Percentiles rank a stretch among this genome's conserved stretches.
phyloP scores from a whole-genome alignment of 345 rosid genomes.

The Gossypioides kirkii region DNA sequence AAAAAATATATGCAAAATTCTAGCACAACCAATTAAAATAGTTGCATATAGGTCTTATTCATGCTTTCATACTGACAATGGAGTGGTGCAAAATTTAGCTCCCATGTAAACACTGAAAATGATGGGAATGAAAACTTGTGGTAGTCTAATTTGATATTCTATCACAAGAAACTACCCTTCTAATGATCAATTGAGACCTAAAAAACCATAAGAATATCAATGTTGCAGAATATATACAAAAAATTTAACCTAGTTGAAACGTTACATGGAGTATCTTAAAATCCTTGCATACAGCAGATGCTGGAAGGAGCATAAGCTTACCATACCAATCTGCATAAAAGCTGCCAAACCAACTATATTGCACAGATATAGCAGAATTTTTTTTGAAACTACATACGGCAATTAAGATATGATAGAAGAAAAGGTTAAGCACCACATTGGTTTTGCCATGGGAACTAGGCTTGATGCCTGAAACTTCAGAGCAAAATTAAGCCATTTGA shows the following conservation, averaged over 20 bases:
- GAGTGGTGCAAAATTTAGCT: too few relatives aligned
- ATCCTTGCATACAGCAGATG: background rate
- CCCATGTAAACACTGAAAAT: too few relatives aligned
- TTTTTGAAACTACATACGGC: background rate
- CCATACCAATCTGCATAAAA: background rate
- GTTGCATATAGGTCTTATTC: too few relatives aligned
- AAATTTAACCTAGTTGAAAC: background rate
- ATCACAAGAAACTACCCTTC: conserved; percentile 7
- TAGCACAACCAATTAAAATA: too few relatives aligned
- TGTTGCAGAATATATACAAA: background rate
- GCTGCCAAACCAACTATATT: background rate
- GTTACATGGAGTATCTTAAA: background rate
- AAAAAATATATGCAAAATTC: too few relatives aligned
- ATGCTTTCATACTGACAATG: too few relatives aligned
- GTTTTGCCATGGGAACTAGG: conserved; percentile 21
- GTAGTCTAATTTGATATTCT: background rate
- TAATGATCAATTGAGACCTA: background rate
- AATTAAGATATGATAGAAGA: too few relatives aligned
- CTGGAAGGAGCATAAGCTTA: background rate
- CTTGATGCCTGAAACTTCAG: too few relatives aligned
- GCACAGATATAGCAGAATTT: background rate
- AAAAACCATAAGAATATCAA: background rate
- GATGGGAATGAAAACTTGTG: too few relatives aligned
- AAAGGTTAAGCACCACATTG: conserved; percentile 24
- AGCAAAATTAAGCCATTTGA: too few relatives aligned